Conservation (phyloP, 2,329 filamentous ascomycete species). For the Bipolaris cookei region DNA sequence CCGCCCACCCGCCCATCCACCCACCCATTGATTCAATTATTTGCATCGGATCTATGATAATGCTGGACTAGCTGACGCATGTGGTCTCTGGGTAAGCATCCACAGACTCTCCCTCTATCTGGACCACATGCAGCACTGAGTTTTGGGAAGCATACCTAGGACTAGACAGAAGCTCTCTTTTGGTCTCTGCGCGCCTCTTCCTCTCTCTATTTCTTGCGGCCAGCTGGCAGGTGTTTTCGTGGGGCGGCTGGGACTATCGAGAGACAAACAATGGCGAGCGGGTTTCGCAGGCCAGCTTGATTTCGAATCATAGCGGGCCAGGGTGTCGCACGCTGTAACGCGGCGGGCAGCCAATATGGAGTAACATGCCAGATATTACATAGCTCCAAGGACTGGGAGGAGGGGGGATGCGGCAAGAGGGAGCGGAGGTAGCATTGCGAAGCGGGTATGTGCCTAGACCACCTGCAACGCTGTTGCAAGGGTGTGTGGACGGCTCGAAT, state of each 20-base stretch:
- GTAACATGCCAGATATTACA: constrained; percentile 44
- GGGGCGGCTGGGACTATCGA: constrained; percentile 44
- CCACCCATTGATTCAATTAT: not conserved
- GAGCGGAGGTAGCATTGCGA: constrained; percentile 1
- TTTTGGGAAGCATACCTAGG: constrained; percentile 23
- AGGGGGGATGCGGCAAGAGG: constrained; percentile 1
- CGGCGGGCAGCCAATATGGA: constrained; percentile 39
- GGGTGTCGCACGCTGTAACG: constrained; percentile 43
- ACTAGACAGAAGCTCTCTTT: constrained; percentile 20
- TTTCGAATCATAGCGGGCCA: constrained; percentile 39
- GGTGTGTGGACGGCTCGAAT: constrained; percentile 18
- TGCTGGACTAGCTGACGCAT: constrained; percentile 33
- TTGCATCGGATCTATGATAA: constrained; percentile 19
- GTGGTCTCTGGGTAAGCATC: constrained; percentile 28
- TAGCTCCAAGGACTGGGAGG: constrained; percentile 34
- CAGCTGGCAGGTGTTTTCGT: constrained; percentile 35
- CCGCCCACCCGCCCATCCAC: not conserved
- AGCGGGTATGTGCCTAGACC: constrained; percentile 1
- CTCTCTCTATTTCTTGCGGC: not conserved
- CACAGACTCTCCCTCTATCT: constrained; percentile 18
- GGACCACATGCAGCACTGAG: constrained; percentile 30
- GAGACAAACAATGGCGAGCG: constrained; percentile 40
- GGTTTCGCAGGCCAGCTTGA: constrained; percentile 41
- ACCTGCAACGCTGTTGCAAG: constrained; percentile 8
- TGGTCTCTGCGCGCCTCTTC: not conserved